phyloP scores from a whole-genome alignment of 78 protist genomes.

The Tieghemostelium lacteum region DNA sequence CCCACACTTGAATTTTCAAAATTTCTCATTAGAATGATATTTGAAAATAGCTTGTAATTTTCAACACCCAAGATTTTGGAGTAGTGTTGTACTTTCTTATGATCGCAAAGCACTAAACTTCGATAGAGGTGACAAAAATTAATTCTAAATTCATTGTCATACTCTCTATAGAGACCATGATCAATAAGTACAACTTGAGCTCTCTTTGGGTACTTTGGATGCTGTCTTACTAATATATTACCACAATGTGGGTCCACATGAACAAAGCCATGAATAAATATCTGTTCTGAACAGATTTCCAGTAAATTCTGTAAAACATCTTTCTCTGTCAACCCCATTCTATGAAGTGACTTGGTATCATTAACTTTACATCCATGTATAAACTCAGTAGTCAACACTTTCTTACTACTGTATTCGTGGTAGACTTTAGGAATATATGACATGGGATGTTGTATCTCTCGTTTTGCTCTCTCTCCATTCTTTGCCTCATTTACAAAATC shows the following conservation, averaged over 20 bases:
- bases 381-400: slow-evolving; percentile 73
- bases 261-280: slow-evolving; percentile 81
- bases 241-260: slow-evolving; percentile 76
- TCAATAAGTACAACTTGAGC: slow-evolving; percentile 62
- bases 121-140: slow-evolving; percentile 21
- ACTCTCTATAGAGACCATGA: slow-evolving; percentile 70
- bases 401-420: not conserved
- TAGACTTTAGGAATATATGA: slow-evolving; percentile 54
- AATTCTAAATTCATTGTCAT: slow-evolving; percentile 27
- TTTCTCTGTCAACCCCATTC: slow-evolving; percentile 36
- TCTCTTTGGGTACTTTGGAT: slow-evolving; percentile 6
- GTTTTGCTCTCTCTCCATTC: slow-evolving; percentile 36
- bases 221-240: slow-evolving; percentile 44
- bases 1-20: slow-evolving; percentile 24
- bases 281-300: slow-evolving; percentile 42
- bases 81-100: slow-evolving; percentile 11
- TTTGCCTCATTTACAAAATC: slow-evolving; percentile 74
- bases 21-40: slow-evolving; percentile 25
- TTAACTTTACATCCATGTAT: slow-evolving; percentile 76
- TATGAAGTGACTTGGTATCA: not conserved
- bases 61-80: not conserved
- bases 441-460: not conserved
- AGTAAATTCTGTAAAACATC: not conserved
- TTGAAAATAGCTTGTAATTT: slow-evolving; percentile 24
- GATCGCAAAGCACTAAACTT: slow-evolving; percentile 13